A percentile compares a stretch with the other conserved stretches of the same genome.
These are phyloP conservation scores for Pseudocercospora eumusae DNA, from an alignment of 2,329 filamentous ascomycete species.

Conservation along the genomic window DNA sequence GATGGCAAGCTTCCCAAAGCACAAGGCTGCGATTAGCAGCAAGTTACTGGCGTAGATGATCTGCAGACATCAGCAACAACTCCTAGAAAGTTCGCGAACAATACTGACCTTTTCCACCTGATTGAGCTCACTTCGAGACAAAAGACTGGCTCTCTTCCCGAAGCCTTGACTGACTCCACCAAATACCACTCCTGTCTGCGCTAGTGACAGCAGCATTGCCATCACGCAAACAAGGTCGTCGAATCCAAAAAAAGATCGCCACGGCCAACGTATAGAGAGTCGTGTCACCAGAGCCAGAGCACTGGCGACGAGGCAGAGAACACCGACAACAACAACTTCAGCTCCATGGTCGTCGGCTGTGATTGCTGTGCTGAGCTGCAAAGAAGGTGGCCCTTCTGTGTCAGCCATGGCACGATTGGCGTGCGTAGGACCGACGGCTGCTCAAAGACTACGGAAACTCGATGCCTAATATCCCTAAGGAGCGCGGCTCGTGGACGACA, in stretches of 20 bases:
- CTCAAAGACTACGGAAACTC: too few relatives aligned
- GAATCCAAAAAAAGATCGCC: not conserved
- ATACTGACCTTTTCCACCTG: conserved; percentile 6
- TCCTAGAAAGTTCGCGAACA: not conserved
- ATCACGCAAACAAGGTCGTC: conserved; percentile 17
- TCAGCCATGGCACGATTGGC: conserved; percentile 6
- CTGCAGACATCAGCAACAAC: conserved; percentile 11
- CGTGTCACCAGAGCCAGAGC: conserved; percentile 8
- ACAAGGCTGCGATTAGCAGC: conserved; percentile 22
- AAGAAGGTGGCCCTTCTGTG: conserved; percentile 4
- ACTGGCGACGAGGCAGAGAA: conserved; percentile 24
- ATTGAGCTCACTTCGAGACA: not conserved
- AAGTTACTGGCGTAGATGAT: conserved; percentile 24
- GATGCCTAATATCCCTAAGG: too few relatives aligned
- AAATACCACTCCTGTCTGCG: conserved; percentile 5
- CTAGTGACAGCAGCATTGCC: conserved; percentile 7
- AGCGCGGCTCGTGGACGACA: too few relatives aligned
- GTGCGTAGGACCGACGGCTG: too few relatives aligned
- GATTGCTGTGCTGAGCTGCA: conserved; percentile 23
- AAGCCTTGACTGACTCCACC: conserved; percentile 12
- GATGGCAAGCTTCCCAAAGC: conserved; percentile 25
- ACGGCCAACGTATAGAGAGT: conserved; percentile 15
- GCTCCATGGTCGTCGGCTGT: conserved; percentile 20
- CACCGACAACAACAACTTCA: conserved; percentile 19
- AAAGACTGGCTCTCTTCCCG: not conserved